Evolutionary conservation across 768 basidiomycete genomes (phyloP).

Genomic region (Porpolomopsis calyptriformis): DNA sequence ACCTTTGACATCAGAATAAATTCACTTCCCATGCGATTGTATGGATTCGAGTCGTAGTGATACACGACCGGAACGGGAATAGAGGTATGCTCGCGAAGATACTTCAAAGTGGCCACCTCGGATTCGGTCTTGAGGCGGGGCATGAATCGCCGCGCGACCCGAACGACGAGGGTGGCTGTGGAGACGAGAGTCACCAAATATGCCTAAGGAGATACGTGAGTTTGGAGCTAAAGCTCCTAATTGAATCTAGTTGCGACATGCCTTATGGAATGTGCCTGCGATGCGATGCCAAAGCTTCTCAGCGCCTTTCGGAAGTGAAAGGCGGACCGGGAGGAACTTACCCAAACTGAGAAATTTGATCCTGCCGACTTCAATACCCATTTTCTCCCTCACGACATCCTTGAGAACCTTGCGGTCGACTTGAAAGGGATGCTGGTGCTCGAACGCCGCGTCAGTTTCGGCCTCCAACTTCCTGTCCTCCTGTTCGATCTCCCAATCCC

Average conservation of each 20-base stretch:
- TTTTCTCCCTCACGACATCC: conserved; percentile 67
- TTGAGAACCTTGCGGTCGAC: conserved; percentile 67
- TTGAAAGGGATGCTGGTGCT: conserved; percentile 56
- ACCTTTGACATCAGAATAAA: conserved; percentile 85
- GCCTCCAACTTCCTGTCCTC: conserved; percentile 58
- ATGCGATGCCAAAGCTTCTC: conserved; percentile 4
- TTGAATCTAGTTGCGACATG: conserved; percentile 11
- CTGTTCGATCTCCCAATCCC: conserved; percentile 67
- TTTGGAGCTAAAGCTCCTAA: background rate
- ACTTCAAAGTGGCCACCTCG: conserved; percentile 79
- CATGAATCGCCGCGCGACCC: conserved; percentile 80
- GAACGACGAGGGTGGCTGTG: conserved; percentile 54
- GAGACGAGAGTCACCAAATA: conserved; percentile 64
- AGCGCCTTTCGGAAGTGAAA: background rate
- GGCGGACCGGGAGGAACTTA: conserved; percentile 22
- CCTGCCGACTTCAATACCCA: conserved; percentile 52
- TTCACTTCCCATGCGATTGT: conserved; percentile 75
- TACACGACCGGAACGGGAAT: conserved; percentile 71
- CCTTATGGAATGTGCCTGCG: conserved; percentile 80
- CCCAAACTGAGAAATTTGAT: conserved; percentile 70
- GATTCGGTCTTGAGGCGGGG: conserved; percentile 79
- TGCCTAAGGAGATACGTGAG: conserved; percentile 34
- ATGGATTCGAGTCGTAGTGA: conserved; percentile 73
- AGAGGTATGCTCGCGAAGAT: conserved; percentile 56
- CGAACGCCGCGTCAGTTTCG: conserved; percentile 49